Percentiles rank a stretch among this genome's conserved stretches.
These are phyloP conservation scores for Potentilla sterilis DNA, from an alignment of 306 rosid species.

Conservation along the genomic window DNA sequence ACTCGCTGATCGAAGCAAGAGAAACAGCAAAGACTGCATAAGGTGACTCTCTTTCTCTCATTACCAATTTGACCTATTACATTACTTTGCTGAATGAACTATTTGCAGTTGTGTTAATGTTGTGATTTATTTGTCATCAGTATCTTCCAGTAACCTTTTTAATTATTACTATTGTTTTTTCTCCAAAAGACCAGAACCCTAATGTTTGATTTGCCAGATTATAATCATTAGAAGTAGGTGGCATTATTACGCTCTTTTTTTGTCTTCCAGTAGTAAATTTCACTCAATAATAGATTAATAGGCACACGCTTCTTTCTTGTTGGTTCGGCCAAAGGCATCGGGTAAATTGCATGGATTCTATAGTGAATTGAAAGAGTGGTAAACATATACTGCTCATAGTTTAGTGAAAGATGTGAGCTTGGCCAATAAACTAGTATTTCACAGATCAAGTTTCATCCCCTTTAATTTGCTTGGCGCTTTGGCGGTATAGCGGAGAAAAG, in stretches of 20 bases:
- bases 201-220: background rate
- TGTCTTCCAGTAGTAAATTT: too few relatives aligned
- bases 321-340: too few relatives aligned
- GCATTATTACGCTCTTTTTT: background rate
- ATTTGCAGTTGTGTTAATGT: background rate
- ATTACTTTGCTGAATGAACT: background rate
- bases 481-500: too few relatives aligned
- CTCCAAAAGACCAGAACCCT: background rate
- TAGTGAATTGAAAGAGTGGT: background rate
- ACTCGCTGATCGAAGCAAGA: slow-evolving; percentile 64
- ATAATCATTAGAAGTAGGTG: background rate
- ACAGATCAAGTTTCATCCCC: background rate
- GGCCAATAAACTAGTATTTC: background rate
- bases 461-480: too few relatives aligned
- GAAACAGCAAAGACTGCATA: slow-evolving; percentile 64
- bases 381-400: background rate
- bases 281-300: too few relatives aligned
- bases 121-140: background rate
- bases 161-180: background rate
- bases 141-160: background rate
- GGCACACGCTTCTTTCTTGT: too few relatives aligned
- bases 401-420: background rate
- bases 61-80: background rate
- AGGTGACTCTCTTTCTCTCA: slow-evolving; percentile 45
- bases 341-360: too few relatives aligned